Base-by-base conservation (phyloP, 2,329 filamentous ascomycete genomes). In the Cadophora gregata region DNA sequence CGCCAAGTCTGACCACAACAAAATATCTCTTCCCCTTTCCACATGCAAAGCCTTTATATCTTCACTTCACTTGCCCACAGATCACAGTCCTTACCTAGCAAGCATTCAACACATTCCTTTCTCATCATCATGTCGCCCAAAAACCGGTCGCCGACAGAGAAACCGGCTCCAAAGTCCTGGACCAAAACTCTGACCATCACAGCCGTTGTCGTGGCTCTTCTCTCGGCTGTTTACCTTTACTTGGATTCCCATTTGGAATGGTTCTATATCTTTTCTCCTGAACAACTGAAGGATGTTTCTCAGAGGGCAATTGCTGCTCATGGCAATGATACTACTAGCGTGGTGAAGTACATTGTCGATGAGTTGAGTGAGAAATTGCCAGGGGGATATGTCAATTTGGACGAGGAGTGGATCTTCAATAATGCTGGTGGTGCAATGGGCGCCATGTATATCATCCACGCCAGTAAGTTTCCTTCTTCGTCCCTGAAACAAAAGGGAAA, bases 371-470 rank as follows among this genome's bases (percentile, higher is more conserved):
- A 81, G 72, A 85, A 83, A 70, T 68, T 81, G 45, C 75, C 74
- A 38, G 75, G 74, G 33, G 78, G 80, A 53, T 81, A 92, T 78
- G 76, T 95, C 76, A 93, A 91, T 80, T 77, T 86, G 64, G 81
- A 90, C 67, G 88, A 95, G 80, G 90, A 95, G 79, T 97, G 93
- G 93, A 84, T 96, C 55, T 95, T 97, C 75, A 97, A 96, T 84
- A 96, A 96, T 76, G 93, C 93, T 61, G 93, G 93, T 62, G 93
- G 93, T 70, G 93, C 93, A 62, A 97, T 96, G 93, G 93, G 93
- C 64, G 91, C 86, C 75, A 96, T 96, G 93, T 93, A 93, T 79
- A 89, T 96, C 71, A 90, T 96, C 74, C 93, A 96, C 77, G 92
- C 93, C 67, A 94, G 90, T 91, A 79, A 78, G 88, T 83, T 16